phyloP scores from a whole-genome alignment of 371 early-diverging fungal species.

The Syncephalis fuscata region DNA sequence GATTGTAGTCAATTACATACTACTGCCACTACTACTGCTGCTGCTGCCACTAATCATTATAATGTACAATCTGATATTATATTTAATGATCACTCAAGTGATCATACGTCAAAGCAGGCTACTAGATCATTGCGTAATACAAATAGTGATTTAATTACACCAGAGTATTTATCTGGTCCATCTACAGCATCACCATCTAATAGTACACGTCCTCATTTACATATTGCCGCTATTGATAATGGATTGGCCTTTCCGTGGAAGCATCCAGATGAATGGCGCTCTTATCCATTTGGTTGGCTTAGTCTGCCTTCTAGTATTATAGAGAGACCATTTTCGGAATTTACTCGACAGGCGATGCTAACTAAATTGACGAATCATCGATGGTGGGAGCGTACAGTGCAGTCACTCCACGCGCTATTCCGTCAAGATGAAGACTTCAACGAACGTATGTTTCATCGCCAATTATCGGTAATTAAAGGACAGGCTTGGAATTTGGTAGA shows the following conservation, averaged over 20 bases:
- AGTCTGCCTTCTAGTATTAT: conserved; percentile 40
- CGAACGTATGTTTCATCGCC: conserved; percentile 59
- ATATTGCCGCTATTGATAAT: conserved; percentile 80
- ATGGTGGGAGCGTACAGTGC: conserved; percentile 67
- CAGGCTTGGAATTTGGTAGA: conserved; percentile 73
- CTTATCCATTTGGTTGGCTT: conserved; percentile 82
- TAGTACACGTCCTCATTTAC: conserved; percentile 20
- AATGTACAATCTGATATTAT: no score
- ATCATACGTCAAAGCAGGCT: no score
- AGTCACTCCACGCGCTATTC: conserved; percentile 44
- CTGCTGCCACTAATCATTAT: background rate
- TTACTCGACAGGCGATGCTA: conserved; percentile 44
- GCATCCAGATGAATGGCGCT: conserved; percentile 79
- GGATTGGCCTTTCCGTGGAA: conserved; percentile 87
- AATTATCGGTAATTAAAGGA: conserved; percentile 71
- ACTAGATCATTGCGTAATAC: no score
- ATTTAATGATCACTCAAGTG: no score
- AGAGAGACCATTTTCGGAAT: conserved; percentile 42
- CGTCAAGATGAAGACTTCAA: conserved; percentile 56
- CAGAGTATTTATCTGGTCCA: no score
- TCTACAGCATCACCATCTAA: background rate
- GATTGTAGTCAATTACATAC: background rate
- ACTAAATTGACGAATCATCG: conserved; percentile 41
- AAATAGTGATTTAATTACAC: no score
- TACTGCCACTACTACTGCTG: background rate